Evolutionary conservation across 2,329 filamentous ascomycete species (phyloP), one percentile per base, ranked within the genome.

Genomic region (Pleoardoris graminearum): DNA sequence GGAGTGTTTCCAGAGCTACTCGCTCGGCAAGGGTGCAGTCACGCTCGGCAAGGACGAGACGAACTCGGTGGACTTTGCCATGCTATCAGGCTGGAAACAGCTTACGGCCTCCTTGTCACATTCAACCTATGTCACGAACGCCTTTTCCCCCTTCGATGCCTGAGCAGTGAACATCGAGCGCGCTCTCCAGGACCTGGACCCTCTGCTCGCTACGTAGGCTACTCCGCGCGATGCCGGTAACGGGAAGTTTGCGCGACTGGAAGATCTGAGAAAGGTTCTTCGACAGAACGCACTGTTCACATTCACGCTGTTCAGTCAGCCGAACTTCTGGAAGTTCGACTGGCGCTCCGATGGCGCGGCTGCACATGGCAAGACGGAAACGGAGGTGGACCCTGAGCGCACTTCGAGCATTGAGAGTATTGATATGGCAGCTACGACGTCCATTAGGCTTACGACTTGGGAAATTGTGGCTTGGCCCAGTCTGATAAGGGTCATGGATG

Each of bases 81-180:
- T 59, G 1, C 30, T 59, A 8, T 57, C 54, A 8, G 47, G 52
- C 25, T 58, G 54, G 59, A 61, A 58, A 35, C 54, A 54, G 27
- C 48, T 54, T n/a, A 52, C 56, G 1, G 54, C 56, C 7, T 47
- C 53, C 1, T 36, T 59, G 12, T 49, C 54, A 21, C 54, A 58
- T 35, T 48, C 42, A 4, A 50, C 54, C 6, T 61, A 60, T 21
- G 44, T 55, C n/a, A 17, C 22, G 6, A 22, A 61, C 27, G 52
- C 54, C 5, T 58, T 60, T 41, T 51, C 52, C 4, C 48, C 44
- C 12, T 60, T 61, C 38, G 54, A 61, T 41, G 50, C 54, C 3
- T 49, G 57, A 16, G 55, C 59, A 14, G 41, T 59, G 22, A 59
- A 56, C 21, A 52, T 58, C 33, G 59, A 60, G 47, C 59, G 57